Evolutionary conservation across 2,329 filamentous ascomycete genomes (phyloP).

Genomic region (Penicillium concentricum): DNA sequence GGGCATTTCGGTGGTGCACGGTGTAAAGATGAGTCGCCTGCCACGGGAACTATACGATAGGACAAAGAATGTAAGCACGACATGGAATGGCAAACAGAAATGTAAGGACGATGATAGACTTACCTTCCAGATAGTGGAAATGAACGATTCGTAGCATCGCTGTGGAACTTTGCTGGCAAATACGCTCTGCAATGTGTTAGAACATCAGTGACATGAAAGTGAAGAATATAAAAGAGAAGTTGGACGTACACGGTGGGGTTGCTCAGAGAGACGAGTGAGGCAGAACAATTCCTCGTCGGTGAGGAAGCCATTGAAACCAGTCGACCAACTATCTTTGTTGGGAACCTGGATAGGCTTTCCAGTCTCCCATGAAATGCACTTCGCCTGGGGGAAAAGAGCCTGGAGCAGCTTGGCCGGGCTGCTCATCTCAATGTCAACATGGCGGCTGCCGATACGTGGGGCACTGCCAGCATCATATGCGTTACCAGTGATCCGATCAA

Average conservation of each 20-base stretch:
- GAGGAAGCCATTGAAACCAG: slow-evolving; percentile 53
- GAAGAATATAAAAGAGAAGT: background rate
- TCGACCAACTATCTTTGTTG: slow-evolving; percentile 46
- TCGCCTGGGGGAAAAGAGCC: slow-evolving; percentile 53
- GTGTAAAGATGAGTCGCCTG: slow-evolving; percentile 46
- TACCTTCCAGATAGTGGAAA: slow-evolving; percentile 53
- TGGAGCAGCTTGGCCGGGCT: slow-evolving; percentile 51
- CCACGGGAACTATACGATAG: slow-evolving; percentile 50
- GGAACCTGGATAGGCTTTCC: slow-evolving; percentile 35
- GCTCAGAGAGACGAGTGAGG: slow-evolving; percentile 49
- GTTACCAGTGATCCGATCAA: slow-evolving; percentile 36
- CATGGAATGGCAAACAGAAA: background rate
- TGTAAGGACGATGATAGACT: background rate
- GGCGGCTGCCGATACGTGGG: slow-evolving; percentile 49
- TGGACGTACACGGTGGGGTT: slow-evolving; percentile 49
- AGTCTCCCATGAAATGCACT: slow-evolving; percentile 48
- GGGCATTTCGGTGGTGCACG: slow-evolving; percentile 46
- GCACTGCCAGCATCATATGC: slow-evolving; percentile 36
- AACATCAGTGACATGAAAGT: background rate
- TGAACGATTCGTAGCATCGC: slow-evolving; percentile 54
- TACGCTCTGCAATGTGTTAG: slow-evolving; percentile 42
- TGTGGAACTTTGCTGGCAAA: slow-evolving; percentile 52
- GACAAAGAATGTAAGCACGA: slow-evolving; percentile 4
- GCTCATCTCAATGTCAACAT: slow-evolving; percentile 48
- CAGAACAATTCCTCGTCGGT: slow-evolving; percentile 51